Percentiles rank a stretch among this genome's conserved stretches.
These are phyloP conservation scores for Chlorella sorokiniana DNA, from an alignment of 139 green algal genomes.

Conservation along the genomic window DNA sequence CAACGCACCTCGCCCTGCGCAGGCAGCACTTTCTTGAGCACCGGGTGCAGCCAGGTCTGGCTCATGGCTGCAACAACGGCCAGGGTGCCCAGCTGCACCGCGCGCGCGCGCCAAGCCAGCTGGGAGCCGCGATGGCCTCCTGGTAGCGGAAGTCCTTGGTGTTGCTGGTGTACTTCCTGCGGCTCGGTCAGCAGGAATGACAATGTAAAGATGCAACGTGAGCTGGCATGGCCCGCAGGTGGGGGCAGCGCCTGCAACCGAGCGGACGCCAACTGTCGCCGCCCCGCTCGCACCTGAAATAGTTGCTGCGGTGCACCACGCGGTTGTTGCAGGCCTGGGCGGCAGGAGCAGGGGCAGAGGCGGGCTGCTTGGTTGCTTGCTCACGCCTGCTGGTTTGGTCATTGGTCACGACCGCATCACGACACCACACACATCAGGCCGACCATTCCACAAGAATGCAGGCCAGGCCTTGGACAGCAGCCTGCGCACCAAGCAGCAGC, in stretches of 20 bases:
- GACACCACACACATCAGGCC: too few relatives aligned
- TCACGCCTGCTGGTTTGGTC: too few relatives aligned
- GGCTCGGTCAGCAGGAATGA: too few relatives aligned
- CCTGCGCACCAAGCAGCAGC: not conserved
- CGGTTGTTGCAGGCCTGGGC: slow-evolving; percentile 59
- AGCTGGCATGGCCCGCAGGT: too few relatives aligned
- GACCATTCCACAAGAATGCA: too few relatives aligned
- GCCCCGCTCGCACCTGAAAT: too few relatives aligned
- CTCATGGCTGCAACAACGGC: slow-evolving; percentile 1
- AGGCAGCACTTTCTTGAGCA: slow-evolving; percentile 46
- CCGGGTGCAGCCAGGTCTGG: slow-evolving; percentile 37
- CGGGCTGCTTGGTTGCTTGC: not conserved
- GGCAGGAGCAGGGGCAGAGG: not conserved
- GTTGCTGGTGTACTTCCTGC: slow-evolving; percentile 31
- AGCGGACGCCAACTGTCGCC: too few relatives aligned
- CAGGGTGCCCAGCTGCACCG: slow-evolving; percentile 18
- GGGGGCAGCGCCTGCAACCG: too few relatives aligned
- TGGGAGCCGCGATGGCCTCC: slow-evolving; percentile 45
- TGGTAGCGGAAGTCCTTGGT: slow-evolving; percentile 61
- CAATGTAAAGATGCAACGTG: too few relatives aligned
- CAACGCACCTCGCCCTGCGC: slow-evolving; percentile 31
- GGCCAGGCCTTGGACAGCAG: too few relatives aligned
- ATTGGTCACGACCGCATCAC: not conserved
- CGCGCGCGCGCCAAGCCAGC: slow-evolving; percentile 14
- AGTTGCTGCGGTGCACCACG: slow-evolving; percentile 70